Evolutionary conservation across 331 rosid genomes (phyloP).

Genomic region (Arachis monticola): DNA sequence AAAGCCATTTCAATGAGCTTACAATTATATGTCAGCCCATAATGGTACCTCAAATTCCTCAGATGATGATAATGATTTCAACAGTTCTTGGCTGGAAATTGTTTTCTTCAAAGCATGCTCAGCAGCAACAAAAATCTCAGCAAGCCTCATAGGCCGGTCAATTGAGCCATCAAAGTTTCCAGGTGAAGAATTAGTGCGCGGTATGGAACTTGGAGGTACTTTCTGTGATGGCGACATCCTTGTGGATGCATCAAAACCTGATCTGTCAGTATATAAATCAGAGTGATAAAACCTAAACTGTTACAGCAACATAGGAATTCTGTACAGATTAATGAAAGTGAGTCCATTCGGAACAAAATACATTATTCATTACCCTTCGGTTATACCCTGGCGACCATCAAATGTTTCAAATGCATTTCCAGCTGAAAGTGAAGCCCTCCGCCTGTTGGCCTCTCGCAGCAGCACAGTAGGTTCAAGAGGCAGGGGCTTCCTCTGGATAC

Average conservation of each 20-base stretch:
- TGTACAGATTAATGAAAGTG: slow-evolving; percentile 19
- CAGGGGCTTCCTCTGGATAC: slow-evolving; percentile 86
- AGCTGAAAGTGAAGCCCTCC: slow-evolving; percentile 97
- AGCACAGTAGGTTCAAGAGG: slow-evolving; percentile 96
- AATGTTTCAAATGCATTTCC: slow-evolving; percentile 81
- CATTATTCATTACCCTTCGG: slow-evolving; percentile 68
- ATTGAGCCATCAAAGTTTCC: slow-evolving; percentile 77
- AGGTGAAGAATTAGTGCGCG: slow-evolving; percentile 93
- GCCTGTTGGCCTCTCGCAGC: slow-evolving; percentile 92
- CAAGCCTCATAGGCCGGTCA: slow-evolving; percentile 97
- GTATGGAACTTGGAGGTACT: slow-evolving; percentile 62
- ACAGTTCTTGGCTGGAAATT: slow-evolving; percentile 64
- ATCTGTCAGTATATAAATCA: slow-evolving; percentile 71
- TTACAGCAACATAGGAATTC: slow-evolving; percentile 23
- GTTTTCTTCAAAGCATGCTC: slow-evolving; percentile 85
- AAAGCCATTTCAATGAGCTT: slow-evolving; percentile 22
- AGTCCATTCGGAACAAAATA: slow-evolving; percentile 32
- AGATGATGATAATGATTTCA: slow-evolving; percentile 74
- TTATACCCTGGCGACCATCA: slow-evolving; percentile 63
- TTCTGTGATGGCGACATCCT: slow-evolving; percentile 71
- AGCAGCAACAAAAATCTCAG: slow-evolving; percentile 91
- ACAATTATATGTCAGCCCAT: slow-evolving; percentile 23
- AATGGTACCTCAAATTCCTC: slow-evolving; percentile 90
- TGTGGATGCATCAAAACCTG: slow-evolving; percentile 70
- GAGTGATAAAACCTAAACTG: slow-evolving; percentile 39